Percentiles rank a stretch among this genome's conserved stretches.
phyloP scores from a whole-genome alignment of 306 rosid species.

The cucumber (Cucumis sativus) region DNA sequence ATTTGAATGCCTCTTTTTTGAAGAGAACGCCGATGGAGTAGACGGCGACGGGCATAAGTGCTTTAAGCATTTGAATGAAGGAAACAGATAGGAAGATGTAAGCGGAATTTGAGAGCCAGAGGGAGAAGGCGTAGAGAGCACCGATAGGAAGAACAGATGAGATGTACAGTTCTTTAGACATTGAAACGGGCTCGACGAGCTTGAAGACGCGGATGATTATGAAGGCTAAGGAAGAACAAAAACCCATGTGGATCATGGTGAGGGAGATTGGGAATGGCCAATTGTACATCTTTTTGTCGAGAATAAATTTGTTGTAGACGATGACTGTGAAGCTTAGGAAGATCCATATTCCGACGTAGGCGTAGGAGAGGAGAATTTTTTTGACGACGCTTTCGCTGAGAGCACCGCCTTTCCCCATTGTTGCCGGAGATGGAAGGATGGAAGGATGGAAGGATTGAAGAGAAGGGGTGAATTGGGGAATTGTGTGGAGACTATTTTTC shows the following conservation, averaged over 20 bases:
- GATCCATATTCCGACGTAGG: slow-evolving; percentile 62
- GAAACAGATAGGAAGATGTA: slow-evolving; percentile 56
- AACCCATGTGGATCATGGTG: slow-evolving; percentile 68
- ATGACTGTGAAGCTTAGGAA: slow-evolving; percentile 56
- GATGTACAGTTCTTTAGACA: slow-evolving; percentile 41
- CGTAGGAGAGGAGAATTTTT: slow-evolving; percentile 50
- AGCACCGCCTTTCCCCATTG: slow-evolving; percentile 63
- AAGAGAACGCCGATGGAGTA: slow-evolving; percentile 48
- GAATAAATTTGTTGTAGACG: slow-evolving; percentile 68
- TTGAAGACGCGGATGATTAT: slow-evolving; percentile 34
- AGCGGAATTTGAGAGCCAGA: slow-evolving; percentile 70
- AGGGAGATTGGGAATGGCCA: slow-evolving; percentile 64
- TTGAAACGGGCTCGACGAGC: slow-evolving; percentile 45
- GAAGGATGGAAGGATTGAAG: neutral
- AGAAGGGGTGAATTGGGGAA: neutral
- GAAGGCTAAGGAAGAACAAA: slow-evolving; percentile 47
- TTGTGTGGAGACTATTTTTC: neutral
- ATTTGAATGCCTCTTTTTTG: slow-evolving; percentile 30
- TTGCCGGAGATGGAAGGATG: neutral
- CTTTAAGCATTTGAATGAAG: slow-evolving; percentile 69
- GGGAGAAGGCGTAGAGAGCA: slow-evolving; percentile 50
- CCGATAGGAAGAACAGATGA: slow-evolving; percentile 47
- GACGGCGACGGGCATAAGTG: slow-evolving; percentile 71
- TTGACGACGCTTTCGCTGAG: slow-evolving; percentile 45
- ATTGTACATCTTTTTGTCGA: slow-evolving; percentile 62